Evolutionary conservation across 2,329 filamentous ascomycete species (phyloP).

Genomic region (Sordariomycetes sp.): DNA sequence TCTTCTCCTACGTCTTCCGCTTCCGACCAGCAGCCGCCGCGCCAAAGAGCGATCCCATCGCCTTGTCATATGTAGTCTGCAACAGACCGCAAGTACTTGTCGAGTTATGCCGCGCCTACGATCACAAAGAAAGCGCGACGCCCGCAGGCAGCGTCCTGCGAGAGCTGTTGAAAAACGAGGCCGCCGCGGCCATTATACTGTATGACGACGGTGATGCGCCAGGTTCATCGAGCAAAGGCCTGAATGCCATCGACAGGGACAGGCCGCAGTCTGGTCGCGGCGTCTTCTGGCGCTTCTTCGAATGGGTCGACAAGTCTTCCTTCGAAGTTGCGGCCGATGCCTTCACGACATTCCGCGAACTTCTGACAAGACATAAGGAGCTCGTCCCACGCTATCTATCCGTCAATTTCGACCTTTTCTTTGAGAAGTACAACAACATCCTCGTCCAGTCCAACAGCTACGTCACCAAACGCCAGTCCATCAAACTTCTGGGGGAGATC

Average conservation of each 20-base stretch:
- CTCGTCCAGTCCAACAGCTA: slow-evolving; percentile 91
- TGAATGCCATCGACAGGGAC: slow-evolving; percentile 70
- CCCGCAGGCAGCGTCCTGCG: slow-evolving; percentile 83
- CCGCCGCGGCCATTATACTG: slow-evolving; percentile 80
- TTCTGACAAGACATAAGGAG: slow-evolving; percentile 88
- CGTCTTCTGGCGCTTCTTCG: slow-evolving; percentile 94
- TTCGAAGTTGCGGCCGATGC: slow-evolving; percentile 97
- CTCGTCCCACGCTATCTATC: slow-evolving; percentile 81
- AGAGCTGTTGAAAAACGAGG: slow-evolving; percentile 83
- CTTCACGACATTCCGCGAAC: slow-evolving; percentile 93
- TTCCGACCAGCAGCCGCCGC: slow-evolving; percentile 67
- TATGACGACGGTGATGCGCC: slow-evolving; percentile 76
- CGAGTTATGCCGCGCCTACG: slow-evolving; percentile 82
- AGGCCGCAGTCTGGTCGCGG: slow-evolving; percentile 68
- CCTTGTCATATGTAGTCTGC: slow-evolving; percentile 81
- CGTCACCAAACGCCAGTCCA: slow-evolving; percentile 95
- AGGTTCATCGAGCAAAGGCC: slow-evolving; percentile 64
- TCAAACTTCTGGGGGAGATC: slow-evolving; percentile 93
- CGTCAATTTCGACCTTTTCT: slow-evolving; percentile 90
- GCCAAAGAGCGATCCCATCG: slow-evolving; percentile 65
- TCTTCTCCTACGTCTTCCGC: slow-evolving; percentile 90
- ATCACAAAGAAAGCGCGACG: slow-evolving; percentile 83
- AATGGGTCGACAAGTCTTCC: slow-evolving; percentile 92
- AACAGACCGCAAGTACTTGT: slow-evolving; percentile 80
- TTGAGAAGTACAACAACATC: slow-evolving; percentile 77